These are phyloP conservation scores for Raphanus sativus DNA, from an alignment of 345 rosid genomes.

Conservation along the genomic window DNA sequence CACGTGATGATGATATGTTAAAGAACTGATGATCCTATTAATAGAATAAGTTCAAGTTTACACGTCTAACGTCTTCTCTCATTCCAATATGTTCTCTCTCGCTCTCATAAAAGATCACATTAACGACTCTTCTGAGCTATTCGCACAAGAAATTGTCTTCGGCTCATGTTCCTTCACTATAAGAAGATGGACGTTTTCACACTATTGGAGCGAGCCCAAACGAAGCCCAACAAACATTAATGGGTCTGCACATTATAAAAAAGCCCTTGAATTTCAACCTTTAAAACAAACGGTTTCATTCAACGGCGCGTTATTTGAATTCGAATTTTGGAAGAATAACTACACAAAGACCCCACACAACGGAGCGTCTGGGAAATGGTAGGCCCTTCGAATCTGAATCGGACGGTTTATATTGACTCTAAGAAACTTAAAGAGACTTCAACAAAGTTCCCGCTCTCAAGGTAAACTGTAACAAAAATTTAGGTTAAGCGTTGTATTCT, in stretches of 20 bases:
- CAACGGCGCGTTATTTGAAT: constrained; percentile 36
- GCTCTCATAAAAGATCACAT: not conserved
- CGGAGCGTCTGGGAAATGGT: constrained; percentile 27
- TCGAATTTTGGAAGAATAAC: constrained; percentile 8
- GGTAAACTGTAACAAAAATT: constrained; percentile 26
- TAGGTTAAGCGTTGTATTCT: constrained; percentile 14
- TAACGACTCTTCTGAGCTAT: not conserved
- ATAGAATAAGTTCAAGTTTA: not conserved
- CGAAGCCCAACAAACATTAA: constrained; percentile 6
- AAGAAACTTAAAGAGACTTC: constrained; percentile 16
- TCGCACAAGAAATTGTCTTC: not conserved
- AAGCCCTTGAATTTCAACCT: not conserved
- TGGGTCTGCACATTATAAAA: not conserved
- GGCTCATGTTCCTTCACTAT: not conserved
- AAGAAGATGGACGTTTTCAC: not conserved
- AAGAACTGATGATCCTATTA: not conserved
- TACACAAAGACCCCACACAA: constrained; percentile 21
- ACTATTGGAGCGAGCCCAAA: not conserved
- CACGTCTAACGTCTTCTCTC: too few relatives aligned
- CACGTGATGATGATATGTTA: not conserved
- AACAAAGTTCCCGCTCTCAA: constrained; percentile 36
- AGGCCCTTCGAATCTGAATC: constrained; percentile 28
- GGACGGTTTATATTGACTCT: constrained; percentile 7
- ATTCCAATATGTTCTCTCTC: not conserved
- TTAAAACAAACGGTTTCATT: constrained; percentile 16